These are phyloP conservation scores for Fusarium cyanostomum DNA, from an alignment of 2,329 filamentous ascomycete species.

Conservation along the genomic window DNA sequence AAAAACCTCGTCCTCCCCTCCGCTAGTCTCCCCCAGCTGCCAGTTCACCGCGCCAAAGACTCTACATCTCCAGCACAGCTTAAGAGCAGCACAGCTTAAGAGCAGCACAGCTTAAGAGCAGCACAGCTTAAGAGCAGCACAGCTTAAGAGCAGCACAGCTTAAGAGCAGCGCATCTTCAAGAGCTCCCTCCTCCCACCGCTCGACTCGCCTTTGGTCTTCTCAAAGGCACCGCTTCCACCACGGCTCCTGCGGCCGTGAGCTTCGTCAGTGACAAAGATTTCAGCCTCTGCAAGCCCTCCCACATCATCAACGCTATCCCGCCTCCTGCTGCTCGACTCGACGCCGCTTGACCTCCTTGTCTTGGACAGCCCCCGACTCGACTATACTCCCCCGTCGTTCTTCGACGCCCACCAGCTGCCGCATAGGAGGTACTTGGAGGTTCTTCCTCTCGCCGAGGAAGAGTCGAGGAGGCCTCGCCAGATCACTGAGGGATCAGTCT, in stretches of 20 bases:
- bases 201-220: slow-evolving; percentile 69
- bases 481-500: slow-evolving; percentile 88
- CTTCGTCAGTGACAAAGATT: slow-evolving; percentile 75
- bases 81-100: too few species aligned
- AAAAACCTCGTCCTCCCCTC: background rate
- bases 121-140: background rate
- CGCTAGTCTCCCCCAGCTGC: background rate
- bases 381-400: slow-evolving; percentile 61
- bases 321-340: slow-evolving; percentile 62
- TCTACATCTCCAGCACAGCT: background rate
- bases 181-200: too few species aligned
- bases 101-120: too few species aligned
- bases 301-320: slow-evolving; percentile 74
- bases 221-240: slow-evolving; percentile 69
- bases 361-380: slow-evolving; percentile 60
- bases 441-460: slow-evolving; percentile 99
- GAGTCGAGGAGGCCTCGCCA: slow-evolving; percentile 99
- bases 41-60: background rate
- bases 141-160: background rate
- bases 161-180: too few species aligned
- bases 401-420: slow-evolving; percentile 86
- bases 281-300: slow-evolving; percentile 70
- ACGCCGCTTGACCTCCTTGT: slow-evolving; percentile 61
- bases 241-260: slow-evolving; percentile 72
- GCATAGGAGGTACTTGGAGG: slow-evolving; percentile 98